Percentiles rank a stretch among this genome's conserved stretches.
phyloP scores from a whole-genome alignment of 2,329 filamentous ascomycete species.

The Cadophora luteo-olivacea region DNA sequence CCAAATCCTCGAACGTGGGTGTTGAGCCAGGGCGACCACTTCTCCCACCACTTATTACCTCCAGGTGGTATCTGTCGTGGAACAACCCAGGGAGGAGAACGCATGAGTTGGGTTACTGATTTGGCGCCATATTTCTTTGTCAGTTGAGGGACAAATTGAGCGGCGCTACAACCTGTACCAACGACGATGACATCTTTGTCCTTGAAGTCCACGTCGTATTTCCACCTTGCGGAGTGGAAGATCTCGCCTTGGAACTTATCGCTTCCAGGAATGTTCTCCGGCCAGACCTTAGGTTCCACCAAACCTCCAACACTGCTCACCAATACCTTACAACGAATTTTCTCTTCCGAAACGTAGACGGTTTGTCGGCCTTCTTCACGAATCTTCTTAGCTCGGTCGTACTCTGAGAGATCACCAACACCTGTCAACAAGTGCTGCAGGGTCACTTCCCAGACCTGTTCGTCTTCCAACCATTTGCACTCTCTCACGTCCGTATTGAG shows the following conservation, averaged over 20 bases:
- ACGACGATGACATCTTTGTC: slow-evolving; percentile 63
- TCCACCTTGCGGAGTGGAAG: slow-evolving; percentile 64
- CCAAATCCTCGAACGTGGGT: slow-evolving; percentile 55
- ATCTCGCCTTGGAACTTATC: slow-evolving; percentile 61
- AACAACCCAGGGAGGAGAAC: slow-evolving; percentile 62
- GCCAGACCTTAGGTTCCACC: slow-evolving; percentile 59
- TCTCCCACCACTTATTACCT: slow-evolving; percentile 51
- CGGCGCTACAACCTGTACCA: slow-evolving; percentile 63
- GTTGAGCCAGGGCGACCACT: slow-evolving; percentile 53
- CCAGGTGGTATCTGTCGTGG: slow-evolving; percentile 48
- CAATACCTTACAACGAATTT: slow-evolving; percentile 59
- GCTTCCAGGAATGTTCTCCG: slow-evolving; percentile 56
- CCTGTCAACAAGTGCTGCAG: slow-evolving; percentile 58
- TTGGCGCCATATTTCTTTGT: slow-evolving; percentile 53
- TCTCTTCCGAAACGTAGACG: slow-evolving; percentile 58
- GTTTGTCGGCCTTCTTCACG: slow-evolving; percentile 51
- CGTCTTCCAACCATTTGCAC: slow-evolving; percentile 58
- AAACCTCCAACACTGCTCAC: slow-evolving; percentile 61
- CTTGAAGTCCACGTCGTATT: slow-evolving; percentile 56
- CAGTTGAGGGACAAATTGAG: slow-evolving; percentile 61
- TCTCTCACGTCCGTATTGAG: slow-evolving; percentile 62
- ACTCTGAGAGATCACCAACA: slow-evolving; percentile 57
- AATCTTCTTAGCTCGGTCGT: slow-evolving; percentile 53
- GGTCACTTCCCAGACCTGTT: slow-evolving; percentile 60
- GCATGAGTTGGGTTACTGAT: slow-evolving; percentile 65